phyloP scores from a whole-genome alignment of 2,329 filamentous ascomycete genomes.

The Stagonosporopsis rhizophila region DNA sequence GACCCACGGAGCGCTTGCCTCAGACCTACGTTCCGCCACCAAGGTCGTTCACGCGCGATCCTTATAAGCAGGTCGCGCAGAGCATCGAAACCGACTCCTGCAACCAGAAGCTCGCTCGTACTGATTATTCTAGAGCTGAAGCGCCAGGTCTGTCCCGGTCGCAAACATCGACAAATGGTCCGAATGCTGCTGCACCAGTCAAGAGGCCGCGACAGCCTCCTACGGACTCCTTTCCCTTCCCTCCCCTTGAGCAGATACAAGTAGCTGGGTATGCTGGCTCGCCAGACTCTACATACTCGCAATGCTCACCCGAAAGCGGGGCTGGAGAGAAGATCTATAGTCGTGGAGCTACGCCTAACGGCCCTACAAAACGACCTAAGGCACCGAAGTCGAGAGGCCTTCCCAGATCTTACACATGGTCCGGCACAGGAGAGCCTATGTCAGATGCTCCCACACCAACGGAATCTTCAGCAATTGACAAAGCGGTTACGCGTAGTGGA shows the following conservation, averaged over 20 bases:
- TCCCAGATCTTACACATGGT: constrained; percentile 49
- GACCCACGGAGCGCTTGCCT: constrained; percentile 37
- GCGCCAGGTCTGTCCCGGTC: background rate
- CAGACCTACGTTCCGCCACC: constrained; percentile 36
- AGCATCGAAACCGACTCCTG: constrained; percentile 30
- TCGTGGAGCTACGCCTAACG: constrained; percentile 35
- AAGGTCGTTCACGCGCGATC: constrained; percentile 23
- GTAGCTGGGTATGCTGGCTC: constrained; percentile 25
- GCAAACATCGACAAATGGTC: constrained; percentile 1
- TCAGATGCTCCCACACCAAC: constrained; percentile 40
- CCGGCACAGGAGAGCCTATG: constrained; percentile 42
- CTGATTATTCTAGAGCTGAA: background rate
- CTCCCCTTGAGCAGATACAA: constrained; percentile 10
- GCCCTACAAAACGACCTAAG: constrained; percentile 24
- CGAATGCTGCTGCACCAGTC: background rate
- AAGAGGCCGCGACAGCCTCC: constrained; percentile 9
- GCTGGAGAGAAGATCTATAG: constrained; percentile 28
- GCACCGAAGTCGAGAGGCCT: constrained; percentile 39
- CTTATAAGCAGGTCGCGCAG: constrained; percentile 28
- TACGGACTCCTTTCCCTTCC: constrained; percentile 12
- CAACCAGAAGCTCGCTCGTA: constrained; percentile 1
- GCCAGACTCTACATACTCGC: constrained; percentile 27
- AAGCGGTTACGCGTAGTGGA: constrained; percentile 50
- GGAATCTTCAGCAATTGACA: constrained; percentile 17
- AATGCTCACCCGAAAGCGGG: constrained; percentile 29